Conservation (phyloP, 2,329 filamentous ascomycete species). For the Monilinia laxa region DNA sequence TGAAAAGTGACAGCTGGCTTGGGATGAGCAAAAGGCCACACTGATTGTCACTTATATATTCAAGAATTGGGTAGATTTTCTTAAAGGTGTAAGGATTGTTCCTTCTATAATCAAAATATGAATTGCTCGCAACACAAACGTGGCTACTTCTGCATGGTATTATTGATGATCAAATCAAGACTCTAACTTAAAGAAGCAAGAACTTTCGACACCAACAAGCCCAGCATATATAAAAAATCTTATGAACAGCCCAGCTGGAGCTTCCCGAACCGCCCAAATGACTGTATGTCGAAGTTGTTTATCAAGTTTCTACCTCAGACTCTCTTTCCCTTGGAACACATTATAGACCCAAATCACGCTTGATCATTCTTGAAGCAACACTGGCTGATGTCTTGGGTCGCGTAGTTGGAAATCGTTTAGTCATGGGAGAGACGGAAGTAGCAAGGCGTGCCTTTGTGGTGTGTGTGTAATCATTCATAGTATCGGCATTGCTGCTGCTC, state of each 20-base stretch:
- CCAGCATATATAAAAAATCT: neutral
- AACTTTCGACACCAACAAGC: neutral
- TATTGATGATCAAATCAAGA: neutral
- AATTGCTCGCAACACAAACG: neutral
- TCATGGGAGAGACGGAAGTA: too few relatives aligned
- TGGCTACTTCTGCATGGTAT: neutral
- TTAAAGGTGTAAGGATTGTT: neutral
- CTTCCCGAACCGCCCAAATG: neutral
- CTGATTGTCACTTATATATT: neutral
- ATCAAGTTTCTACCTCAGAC: neutral
- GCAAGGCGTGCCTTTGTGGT: neutral
- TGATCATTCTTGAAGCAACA: conserved; percentile 17
- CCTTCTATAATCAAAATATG: neutral
- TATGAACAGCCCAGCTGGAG: neutral
- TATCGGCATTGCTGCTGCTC: neutral
- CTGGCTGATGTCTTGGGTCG: neutral
- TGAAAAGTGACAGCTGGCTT: neutral
- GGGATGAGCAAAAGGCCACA: too few relatives aligned
- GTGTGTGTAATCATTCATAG: neutral
- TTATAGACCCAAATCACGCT: neutral
- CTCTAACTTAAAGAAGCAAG: neutral
- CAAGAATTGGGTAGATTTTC: neutral
- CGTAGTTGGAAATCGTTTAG: neutral
- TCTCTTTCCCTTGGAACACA: neutral
- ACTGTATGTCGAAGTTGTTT: neutral